Conservation (phyloP, 352 stramenopile species). For the Aphanomyces stellatus region DNA sequence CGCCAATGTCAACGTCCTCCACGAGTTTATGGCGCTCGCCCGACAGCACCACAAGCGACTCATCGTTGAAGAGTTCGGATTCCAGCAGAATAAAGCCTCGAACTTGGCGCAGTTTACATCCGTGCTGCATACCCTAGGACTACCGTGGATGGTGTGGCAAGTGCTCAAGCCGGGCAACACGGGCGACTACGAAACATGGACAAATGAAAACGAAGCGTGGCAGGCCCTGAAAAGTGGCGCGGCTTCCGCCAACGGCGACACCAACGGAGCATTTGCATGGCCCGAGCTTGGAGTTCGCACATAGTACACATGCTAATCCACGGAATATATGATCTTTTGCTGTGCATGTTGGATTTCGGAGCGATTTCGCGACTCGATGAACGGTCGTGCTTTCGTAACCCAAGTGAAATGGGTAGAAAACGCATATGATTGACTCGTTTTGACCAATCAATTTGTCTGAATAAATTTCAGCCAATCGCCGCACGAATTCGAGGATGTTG, state of each 20-base stretch:
- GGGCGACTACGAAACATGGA: conserved; percentile 12
- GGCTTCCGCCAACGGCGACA: background rate
- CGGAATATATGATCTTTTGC: too few species aligned
- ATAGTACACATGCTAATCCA: too few species aligned
- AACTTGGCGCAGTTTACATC: background rate
- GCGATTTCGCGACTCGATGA: too few species aligned
- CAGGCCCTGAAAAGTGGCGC: background rate
- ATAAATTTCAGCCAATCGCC: too few species aligned
- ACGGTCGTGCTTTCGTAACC: too few species aligned
- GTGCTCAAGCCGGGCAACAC: conserved; percentile 8
- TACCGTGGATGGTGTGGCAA: conserved; percentile 17
- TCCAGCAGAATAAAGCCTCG: background rate
- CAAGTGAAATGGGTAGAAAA: too few species aligned
- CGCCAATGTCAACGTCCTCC: background rate
- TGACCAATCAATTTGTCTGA: too few species aligned
- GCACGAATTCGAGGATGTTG: too few species aligned
- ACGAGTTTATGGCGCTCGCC: background rate
- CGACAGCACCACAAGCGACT: conserved; percentile 9
- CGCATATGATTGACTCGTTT: too few species aligned
- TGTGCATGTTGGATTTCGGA: too few species aligned
- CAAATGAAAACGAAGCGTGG: background rate
- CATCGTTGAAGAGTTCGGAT: conserved; percentile 17
- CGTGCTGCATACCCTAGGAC: background rate
- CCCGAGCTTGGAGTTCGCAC: conserved; percentile 2
- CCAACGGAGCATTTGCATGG: background rate